Evolutionary conservation across 345 rosid species (phyloP), one percentile per base, ranked within the genome.

Genomic region (Pistacia vera): DNA sequence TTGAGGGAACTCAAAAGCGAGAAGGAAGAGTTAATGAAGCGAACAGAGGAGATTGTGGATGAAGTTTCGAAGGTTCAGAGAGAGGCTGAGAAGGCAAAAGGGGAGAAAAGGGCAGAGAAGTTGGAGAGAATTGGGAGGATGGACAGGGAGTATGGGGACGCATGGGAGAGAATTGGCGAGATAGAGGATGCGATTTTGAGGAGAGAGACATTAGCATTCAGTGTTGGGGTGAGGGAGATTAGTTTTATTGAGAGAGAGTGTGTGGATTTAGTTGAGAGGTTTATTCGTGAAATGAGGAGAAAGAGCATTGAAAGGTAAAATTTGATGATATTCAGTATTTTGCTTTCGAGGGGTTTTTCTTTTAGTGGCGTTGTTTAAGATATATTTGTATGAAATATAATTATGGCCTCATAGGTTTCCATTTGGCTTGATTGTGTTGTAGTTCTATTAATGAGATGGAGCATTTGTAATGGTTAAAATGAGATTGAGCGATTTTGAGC

Each of bases 171-270:
- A 63, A 75, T 94, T 59, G 97, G 89, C 71, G 92, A 87, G 79
- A 81, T 89, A 66, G 92, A 89, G 41, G 94, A 89, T 81, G 69
- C 18, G 38, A 85, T 90, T 77, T 72, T 83, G 63, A 87, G 83
- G 87, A 87, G 80, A 78, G 97, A 94, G 85, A 85, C 91, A 0
- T 49, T 74, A 65, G 87, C 91, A 1, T 65, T 92, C 83, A 94
- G 97, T 75, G 68, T 87, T 77, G 93, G 95, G 38, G 88, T 92
- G 73, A 86, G 97, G 77, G 98, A 92, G 88, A 90, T 94, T 78
- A 83, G 87, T 73, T 89, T 82, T 79, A 89, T 94, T 56, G 96
- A 92, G 85, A 88, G 94, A 77, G 97, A 92, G 78, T 90, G 92
- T 84, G 91, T 76, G 67, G 93, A 85, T 83, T 81, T 92, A 93